Conservation (phyloP, 176 grass and related monocot genomes). For the Chrysopogon serrulatus region DNA sequence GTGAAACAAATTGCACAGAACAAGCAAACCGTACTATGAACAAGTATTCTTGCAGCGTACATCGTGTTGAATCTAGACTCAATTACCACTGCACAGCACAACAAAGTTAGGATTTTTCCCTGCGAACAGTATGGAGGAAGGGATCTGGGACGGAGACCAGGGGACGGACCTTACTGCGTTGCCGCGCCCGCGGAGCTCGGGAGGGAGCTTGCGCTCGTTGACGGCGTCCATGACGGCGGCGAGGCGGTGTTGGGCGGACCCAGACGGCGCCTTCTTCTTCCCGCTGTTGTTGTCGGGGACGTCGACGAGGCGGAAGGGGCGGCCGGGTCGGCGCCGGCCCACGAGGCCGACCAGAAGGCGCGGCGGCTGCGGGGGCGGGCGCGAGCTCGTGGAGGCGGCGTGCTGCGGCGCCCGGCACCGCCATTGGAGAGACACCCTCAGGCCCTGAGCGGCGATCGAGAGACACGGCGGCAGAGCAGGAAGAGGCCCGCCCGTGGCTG, state of each 20-base stretch:
- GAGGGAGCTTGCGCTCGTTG: slow-evolving; percentile 73
- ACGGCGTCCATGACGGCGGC: slow-evolving; percentile 65
- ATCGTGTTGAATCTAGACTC: not conserved
- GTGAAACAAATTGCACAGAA: not conserved
- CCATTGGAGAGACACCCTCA: not conserved
- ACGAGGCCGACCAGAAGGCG: slow-evolving; percentile 42
- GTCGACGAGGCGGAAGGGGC: not conserved
- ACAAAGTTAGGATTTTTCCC: not conserved
- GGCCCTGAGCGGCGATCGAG: not conserved
- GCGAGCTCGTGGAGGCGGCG: slow-evolving; percentile 26
- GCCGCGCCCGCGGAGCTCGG: slow-evolving; percentile 53
- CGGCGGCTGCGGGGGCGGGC: not conserved
- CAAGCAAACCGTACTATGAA: not conserved
- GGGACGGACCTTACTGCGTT: slow-evolving; percentile 71
- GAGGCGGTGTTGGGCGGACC: slow-evolving; percentile 32
- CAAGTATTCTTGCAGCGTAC: not conserved
- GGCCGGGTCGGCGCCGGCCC: not conserved
- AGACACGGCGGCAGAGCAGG: not conserved
- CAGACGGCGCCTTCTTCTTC: slow-evolving; percentile 41
- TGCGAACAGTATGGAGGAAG: not conserved
- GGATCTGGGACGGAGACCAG: not conserved
- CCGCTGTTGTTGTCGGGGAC: not conserved
- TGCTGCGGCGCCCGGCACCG: slow-evolving; percentile 21
- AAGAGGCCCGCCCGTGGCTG: not conserved
- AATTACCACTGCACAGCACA: not conserved